Evolutionary conservation across 1,284 basidiomycete genomes (phyloP).

Genomic region (Marasmius oreades): DNA sequence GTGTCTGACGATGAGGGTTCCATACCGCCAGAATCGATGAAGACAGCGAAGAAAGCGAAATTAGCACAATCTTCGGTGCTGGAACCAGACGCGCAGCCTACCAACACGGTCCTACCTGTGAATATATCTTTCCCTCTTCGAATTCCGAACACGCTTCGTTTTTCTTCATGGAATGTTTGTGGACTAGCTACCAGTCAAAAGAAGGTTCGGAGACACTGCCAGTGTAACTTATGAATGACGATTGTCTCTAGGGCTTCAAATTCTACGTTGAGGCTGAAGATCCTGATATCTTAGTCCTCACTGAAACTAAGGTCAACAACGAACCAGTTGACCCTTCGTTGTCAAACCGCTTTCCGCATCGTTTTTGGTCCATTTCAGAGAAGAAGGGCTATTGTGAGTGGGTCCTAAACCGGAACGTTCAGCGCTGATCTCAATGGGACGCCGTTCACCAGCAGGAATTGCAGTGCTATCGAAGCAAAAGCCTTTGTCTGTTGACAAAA

Average conservation of each 20-base stretch:
- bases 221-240: background rate
- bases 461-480: slow-evolving; percentile 79
- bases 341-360: slow-evolving; percentile 57
- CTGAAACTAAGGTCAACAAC: slow-evolving; percentile 80
- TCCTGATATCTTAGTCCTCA: slow-evolving; percentile 75
- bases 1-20: slow-evolving; percentile 21
- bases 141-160: slow-evolving; percentile 43
- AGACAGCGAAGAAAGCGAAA: slow-evolving; percentile 27
- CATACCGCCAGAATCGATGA: slow-evolving; percentile 15
- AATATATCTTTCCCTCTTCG: slow-evolving; percentile 56
- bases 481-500: slow-evolving; percentile 63
- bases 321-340: slow-evolving; percentile 57
- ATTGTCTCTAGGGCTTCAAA: slow-evolving; percentile 62
- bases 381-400: slow-evolving; percentile 73
- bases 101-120: slow-evolving; percentile 70
- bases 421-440: background rate
- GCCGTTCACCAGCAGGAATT: slow-evolving; percentile 75
- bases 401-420: background rate
- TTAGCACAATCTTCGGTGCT: background rate
- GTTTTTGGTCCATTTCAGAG: slow-evolving; percentile 70
- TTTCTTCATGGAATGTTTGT: slow-evolving; percentile 75
- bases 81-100: slow-evolving; percentile 47
- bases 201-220: slow-evolving; percentile 49
- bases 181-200: slow-evolving; percentile 66
- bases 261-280: slow-evolving; percentile 80